A percentile compares a stretch with the other conserved stretches of the same genome.
Conservation (phyloP, 1,139 yeast genomes). For the Scheffersomyces segobiensis region DNA sequence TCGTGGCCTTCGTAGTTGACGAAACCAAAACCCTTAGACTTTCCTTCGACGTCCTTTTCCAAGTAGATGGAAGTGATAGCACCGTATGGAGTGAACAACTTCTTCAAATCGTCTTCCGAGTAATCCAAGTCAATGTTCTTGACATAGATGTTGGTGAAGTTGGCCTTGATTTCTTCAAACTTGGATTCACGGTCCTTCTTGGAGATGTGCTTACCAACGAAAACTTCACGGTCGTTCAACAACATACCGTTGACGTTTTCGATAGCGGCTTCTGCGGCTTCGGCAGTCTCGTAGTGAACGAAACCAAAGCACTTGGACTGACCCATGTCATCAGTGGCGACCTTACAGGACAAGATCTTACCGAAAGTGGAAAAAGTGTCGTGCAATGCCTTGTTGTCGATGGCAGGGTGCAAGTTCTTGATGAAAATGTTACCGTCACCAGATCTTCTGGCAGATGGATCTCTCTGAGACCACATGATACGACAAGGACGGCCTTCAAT, state of each 20-base stretch:
- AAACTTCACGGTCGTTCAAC: conserved; percentile 94
- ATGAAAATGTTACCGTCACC: conserved; percentile 98
- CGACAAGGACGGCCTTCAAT: conserved; percentile 98
- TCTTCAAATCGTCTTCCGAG: conserved; percentile 71
- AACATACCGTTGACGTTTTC: conserved; percentile 98
- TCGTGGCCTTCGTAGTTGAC: conserved; percentile 88
- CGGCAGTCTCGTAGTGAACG: conserved; percentile 93
- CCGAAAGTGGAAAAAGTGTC: conserved; percentile 98
- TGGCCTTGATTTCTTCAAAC: conserved; percentile 87
- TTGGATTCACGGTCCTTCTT: conserved; percentile 95
- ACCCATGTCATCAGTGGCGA: conserved; percentile 93
- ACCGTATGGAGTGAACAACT: conserved; percentile 75
- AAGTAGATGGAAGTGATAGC: conserved; percentile 80
- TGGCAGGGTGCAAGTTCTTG: conserved; percentile 97
- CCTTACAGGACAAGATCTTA: conserved; percentile 93
- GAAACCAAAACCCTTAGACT: conserved; percentile 94
- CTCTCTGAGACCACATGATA: conserved; percentile 99
- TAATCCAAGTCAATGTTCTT: conserved; percentile 82
- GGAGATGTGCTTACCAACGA: conserved; percentile 91
- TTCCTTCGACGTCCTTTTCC: conserved; percentile 83
- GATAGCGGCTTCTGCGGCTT: conserved; percentile 93
- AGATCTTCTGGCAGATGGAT: conserved; percentile 92
- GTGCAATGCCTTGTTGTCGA: conserved; percentile 98
- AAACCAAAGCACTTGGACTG: conserved; percentile 95
- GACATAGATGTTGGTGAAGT: conserved; percentile 93